Evolutionary conservation across 129 eudicot species (phyloP), one percentile per base, ranked within the genome.

Genomic region (Oenanthe sinensis): DNA sequence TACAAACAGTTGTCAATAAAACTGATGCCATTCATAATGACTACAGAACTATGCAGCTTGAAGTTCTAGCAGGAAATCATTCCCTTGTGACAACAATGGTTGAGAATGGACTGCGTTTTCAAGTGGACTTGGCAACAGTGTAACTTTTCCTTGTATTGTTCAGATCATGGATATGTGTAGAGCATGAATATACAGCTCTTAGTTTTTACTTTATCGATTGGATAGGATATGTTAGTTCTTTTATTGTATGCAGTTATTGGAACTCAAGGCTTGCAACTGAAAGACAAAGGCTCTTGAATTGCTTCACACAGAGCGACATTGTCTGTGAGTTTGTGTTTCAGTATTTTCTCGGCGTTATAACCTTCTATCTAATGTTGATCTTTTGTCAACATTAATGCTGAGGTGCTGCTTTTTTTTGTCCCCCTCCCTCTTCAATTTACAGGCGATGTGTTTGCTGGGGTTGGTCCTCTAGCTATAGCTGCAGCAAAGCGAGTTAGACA

Each of bases 401-500:
- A 78, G 60, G 28, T 14, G 63, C 15, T 44, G 75, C 81, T 54
- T 30, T 45, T 54, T 33, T 33, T 69, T 71, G 75, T 44, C 67
- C 70, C 50, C 48, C 83, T 87, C 37, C 74, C 71, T 45, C 67
- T 40, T 47, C 62, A 37, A 33, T 33, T 33, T 78, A 77, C 90
- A 95, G 98, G 98, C 84, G 98, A 95, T 82, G 94, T 95, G 62
- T 95, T 95, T 83, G 87, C 98, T 75, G 98, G 98, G 88, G 97
- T 95, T 79, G 98, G 98, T 62, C 98, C 98, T 4, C 82, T 95
- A 78, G 89, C 98, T 43, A 81, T 95, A 83, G 77, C 92, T 81
- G 98, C 97, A 63, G 98, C 94, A 17, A 90, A 84, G 87, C 87
- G 86, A 77, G 98, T 95, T 55, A 95, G 87, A 78, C 71, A 83